Evolutionary conservation across 1,284 basidiomycete genomes (phyloP).

Genomic region (Anthracocystis walkeri): DNA sequence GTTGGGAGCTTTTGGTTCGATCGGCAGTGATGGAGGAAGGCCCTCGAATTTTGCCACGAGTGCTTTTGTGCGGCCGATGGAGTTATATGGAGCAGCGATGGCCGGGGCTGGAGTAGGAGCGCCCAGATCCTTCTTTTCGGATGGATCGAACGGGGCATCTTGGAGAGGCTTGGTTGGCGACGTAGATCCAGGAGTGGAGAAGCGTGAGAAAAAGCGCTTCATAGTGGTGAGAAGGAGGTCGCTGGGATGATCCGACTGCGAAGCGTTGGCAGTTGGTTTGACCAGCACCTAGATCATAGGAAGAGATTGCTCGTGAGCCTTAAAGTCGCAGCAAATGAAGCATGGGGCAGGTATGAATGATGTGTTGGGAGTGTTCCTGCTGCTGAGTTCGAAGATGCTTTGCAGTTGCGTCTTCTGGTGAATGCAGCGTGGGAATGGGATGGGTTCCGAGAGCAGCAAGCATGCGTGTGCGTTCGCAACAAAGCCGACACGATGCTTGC

Average conservation of each 20-base stretch:
- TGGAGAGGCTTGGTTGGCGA: conserved; percentile 9
- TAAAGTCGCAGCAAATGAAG: not conserved
- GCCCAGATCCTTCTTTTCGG: conserved; percentile 19
- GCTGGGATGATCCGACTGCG: not conserved
- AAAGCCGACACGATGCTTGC: too few relatives aligned
- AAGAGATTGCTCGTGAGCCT: not conserved
- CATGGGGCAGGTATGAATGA: not conserved
- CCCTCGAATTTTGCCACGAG: conserved; percentile 53
- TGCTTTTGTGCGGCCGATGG: conserved; percentile 38
- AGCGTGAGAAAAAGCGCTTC: conserved; percentile 61
- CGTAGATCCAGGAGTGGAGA: conserved; percentile 33
- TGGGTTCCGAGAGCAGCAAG: not conserved
- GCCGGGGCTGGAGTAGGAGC: conserved; percentile 11
- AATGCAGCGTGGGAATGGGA: conserved; percentile 3
- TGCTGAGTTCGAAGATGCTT: not conserved
- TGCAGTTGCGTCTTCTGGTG: not conserved
- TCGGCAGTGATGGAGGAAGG: not conserved
- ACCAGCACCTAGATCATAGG: not conserved
- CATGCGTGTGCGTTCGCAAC: not conserved
- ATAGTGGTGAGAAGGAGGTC: conserved; percentile 16
- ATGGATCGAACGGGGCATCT: conserved; percentile 18
- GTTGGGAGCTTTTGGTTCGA: not conserved
- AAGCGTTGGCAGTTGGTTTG: not conserved
- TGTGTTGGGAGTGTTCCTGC: not conserved
- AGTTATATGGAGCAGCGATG: conserved; percentile 6